Conservation (phyloP, 495 filamentous ascomycete species). For the Sphaerosporella brunnea region DNA sequence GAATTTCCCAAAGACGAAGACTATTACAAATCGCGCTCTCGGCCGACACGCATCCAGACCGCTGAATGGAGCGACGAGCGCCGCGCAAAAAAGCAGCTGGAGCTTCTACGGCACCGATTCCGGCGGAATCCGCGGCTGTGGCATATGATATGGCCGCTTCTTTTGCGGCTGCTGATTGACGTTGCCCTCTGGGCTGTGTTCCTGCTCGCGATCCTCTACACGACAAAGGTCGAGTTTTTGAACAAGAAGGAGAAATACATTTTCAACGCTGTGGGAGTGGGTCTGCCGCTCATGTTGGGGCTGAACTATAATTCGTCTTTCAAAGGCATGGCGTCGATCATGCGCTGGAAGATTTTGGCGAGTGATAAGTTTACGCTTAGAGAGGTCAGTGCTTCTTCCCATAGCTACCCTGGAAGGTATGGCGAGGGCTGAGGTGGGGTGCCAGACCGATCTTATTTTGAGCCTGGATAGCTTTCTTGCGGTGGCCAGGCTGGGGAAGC, state of each 20-base stretch:
- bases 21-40: too few relatives aligned
- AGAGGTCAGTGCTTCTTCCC: constrained; percentile 9
- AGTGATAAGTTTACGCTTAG: constrained; percentile 10
- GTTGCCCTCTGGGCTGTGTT: background rate
- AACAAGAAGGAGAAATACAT: constrained; percentile 12
- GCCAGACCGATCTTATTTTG: constrained; percentile 20
- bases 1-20: too few relatives aligned
- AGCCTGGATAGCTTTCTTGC: constrained; percentile 19
- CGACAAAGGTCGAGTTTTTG: constrained; percentile 1
- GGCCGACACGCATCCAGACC: too few relatives aligned
- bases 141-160: background rate
- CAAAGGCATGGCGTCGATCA: constrained; percentile 18
- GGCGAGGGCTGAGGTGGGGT: too few relatives aligned
- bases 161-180: background rate
- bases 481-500: constrained; percentile 7
- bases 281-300: constrained; percentile 18
- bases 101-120: background rate
- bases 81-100: background rate
- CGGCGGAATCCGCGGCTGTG: background rate
- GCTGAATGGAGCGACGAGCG: too few relatives aligned
- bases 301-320: constrained; percentile 23
- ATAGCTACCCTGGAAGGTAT: background rate
- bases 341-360: constrained; percentile 20
- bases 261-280: constrained; percentile 20
- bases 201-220: background rate